Conservation (phyloP, 202 grass and related monocot species). For the Saccharum hybrid region DNA sequence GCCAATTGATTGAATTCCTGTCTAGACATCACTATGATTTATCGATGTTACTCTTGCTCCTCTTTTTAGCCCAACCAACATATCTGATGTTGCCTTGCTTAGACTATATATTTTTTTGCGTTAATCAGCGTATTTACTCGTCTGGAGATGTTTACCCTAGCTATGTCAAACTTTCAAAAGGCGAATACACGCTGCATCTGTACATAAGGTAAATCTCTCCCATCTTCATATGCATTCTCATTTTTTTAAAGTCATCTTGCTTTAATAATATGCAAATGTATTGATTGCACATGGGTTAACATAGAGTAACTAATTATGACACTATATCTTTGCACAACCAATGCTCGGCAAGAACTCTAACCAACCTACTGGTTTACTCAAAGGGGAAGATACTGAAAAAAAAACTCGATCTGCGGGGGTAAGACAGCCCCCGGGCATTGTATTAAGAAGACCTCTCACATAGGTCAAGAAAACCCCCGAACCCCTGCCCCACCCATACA, state of each 20-base stretch:
- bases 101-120: conserved; percentile 36
- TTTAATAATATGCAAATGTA: conserved; percentile 22
- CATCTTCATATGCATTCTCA: conserved; percentile 36
- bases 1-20: background rate
- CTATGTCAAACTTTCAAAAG: conserved; percentile 90
- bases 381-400: background rate
- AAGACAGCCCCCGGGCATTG: too few species aligned
- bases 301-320: conserved; percentile 7
- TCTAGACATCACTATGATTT: background rate
- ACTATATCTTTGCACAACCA: conserved; percentile 6
- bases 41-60: background rate
- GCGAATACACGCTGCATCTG: conserved; percentile 83
- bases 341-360: conserved; percentile 21
- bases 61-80: conserved; percentile 11
- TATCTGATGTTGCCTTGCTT: conserved; percentile 33
- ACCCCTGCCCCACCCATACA: too few species aligned
- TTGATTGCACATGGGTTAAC: conserved; percentile 1
- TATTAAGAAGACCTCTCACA: too few species aligned
- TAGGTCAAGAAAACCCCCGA: too few species aligned
- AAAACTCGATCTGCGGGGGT: too few species aligned
- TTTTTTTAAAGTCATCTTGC: background rate
- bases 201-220: conserved; percentile 78
- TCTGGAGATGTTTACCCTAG: conserved; percentile 88
- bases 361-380: conserved; percentile 17
- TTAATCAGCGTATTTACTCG: conserved; percentile 79